Percentiles rank a stretch among this genome's conserved stretches.
Evolutionary conservation across 345 rosid genomes (phyloP).

Genomic region (Crucihimalaya himalaica): DNA sequence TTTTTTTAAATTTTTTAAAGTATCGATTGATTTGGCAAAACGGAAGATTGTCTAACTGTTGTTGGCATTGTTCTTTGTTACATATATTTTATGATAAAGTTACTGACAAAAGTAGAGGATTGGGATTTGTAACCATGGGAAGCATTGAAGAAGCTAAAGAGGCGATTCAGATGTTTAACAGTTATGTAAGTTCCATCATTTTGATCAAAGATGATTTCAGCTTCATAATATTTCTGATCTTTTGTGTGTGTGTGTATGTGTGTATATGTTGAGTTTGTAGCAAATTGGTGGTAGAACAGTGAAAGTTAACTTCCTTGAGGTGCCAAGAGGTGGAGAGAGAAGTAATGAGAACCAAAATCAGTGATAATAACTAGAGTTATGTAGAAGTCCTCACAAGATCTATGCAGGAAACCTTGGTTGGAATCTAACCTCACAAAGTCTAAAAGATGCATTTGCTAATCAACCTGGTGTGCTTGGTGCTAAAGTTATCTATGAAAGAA

Average conservation of each 20-base stretch:
- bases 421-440: constrained; percentile 70
- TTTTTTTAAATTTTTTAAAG: background rate
- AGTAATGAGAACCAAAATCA: constrained; percentile 61
- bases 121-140: constrained; percentile 84
- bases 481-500: constrained; percentile 73
- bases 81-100: constrained; percentile 80
- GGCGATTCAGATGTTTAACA: constrained; percentile 77
- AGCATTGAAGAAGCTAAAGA: constrained; percentile 76
- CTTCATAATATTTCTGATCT: constrained; percentile 1
- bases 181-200: constrained; percentile 60
- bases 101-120: constrained; percentile 96
- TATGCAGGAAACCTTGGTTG: constrained; percentile 94
- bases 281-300: constrained; percentile 83
- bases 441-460: constrained; percentile 65
- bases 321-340: constrained; percentile 93
- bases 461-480: constrained; percentile 84
- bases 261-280: constrained; percentile 49
- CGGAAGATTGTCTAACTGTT: background rate
- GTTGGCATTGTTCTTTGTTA: background rate
- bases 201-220: constrained; percentile 7
- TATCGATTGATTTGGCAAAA: background rate
- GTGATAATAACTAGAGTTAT: constrained; percentile 54
- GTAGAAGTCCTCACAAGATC: constrained; percentile 83
- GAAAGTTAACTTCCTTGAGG: constrained; percentile 93
- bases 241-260: background rate